phyloP scores from a whole-genome alignment of 495 filamentous ascomycete species.

The Hypoxylon lenormandii region DNA sequence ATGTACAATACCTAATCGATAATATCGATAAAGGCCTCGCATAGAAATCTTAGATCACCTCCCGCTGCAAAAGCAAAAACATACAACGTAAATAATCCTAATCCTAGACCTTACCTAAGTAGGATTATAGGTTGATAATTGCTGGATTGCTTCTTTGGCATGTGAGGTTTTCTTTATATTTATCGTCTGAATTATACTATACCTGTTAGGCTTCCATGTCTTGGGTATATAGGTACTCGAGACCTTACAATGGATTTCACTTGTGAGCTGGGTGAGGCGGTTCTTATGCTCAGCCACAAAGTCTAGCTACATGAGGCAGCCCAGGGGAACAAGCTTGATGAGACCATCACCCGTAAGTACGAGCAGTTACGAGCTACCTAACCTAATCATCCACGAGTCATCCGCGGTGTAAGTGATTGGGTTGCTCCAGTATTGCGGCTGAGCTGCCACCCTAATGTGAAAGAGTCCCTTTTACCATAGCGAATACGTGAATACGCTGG shows the following conservation, averaged over 20 bases:
- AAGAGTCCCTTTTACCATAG: not conserved
- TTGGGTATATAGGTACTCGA: not conserved
- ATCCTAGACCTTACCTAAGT: no score
- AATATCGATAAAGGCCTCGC: constrained; percentile 30
- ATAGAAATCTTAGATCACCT: no score
- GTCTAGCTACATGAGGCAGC: constrained; percentile 27
- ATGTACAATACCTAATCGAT: no score
- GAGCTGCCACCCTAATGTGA: constrained; percentile 35
- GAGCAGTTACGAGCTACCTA: constrained; percentile 4
- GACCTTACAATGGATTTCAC: not conserved
- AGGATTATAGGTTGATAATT: no score
- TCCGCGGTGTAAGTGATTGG: constrained; percentile 27
- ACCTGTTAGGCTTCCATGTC: not conserved
- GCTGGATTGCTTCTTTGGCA: no score
- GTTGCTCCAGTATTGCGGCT: constrained; percentile 48
- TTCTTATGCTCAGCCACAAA: constrained; percentile 35
- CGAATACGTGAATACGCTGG: not conserved
- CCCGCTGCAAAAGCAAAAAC: no score
- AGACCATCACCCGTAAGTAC: not conserved
- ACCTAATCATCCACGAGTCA: constrained; percentile 21
- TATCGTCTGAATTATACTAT: not conserved
- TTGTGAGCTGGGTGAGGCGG: constrained; percentile 4
- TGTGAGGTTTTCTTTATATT: no score
- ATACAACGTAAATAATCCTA: no score
- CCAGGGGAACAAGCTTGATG: not conserved